phyloP scores from a whole-genome alignment of 1,284 basidiomycete species.

The Leccinum fallax region DNA sequence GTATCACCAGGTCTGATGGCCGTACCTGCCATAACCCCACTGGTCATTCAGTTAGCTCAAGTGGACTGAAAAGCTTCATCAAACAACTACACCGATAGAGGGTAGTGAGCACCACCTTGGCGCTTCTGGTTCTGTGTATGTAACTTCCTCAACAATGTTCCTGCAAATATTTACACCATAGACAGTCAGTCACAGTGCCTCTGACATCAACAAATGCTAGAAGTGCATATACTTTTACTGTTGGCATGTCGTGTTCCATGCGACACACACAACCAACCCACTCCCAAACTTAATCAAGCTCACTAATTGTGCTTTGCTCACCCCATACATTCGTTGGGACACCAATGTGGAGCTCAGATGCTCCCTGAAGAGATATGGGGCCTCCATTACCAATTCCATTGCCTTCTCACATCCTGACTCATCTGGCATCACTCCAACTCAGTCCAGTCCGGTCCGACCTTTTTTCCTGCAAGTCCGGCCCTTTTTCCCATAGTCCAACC shows the following conservation, averaged over 20 bases:
- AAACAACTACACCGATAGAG: neutral
- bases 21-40: neutral
- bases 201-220: neutral
- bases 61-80: neutral
- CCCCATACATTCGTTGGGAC: neutral
- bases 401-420: too few species aligned
- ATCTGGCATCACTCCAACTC: too few species aligned
- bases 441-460: too few species aligned
- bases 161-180: neutral
- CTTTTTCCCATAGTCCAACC: too few species aligned
- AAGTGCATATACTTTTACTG: neutral
- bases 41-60: neutral
- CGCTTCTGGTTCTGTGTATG: neutral
- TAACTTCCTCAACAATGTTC: neutral
- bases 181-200: neutral
- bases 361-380: too few species aligned
- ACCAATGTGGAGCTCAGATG: too few species aligned
- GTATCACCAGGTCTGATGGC: neutral
- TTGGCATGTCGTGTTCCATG: neutral
- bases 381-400: too few species aligned
- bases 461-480: too few species aligned
- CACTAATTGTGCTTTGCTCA: neutral
- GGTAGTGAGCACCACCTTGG: neutral
- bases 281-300: neutral
- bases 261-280: neutral